Percentiles rank a stretch among this genome's conserved stretches.
Conservation (phyloP, 768 basidiomycete genomes). For the Mycena filopes region DNA sequence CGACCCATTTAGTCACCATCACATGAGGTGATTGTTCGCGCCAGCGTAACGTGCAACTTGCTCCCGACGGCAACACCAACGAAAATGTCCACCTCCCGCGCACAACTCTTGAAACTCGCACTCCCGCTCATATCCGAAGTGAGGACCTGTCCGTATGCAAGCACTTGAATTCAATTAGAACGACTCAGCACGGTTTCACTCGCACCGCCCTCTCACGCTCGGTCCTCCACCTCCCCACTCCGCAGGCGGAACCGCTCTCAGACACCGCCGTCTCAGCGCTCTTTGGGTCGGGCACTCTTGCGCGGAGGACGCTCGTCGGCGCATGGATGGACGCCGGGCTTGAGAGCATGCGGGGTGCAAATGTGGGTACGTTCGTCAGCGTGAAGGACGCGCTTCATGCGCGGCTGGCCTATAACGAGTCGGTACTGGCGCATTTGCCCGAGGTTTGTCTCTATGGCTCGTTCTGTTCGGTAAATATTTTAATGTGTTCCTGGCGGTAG, state of each 20-base stretch:
- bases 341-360: conserved; percentile 53
- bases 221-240: conserved; percentile 62
- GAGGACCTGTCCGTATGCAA: background rate
- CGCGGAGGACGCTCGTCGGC: conserved; percentile 70
- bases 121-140: conserved; percentile 62
- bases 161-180: background rate
- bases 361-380: conserved; percentile 44
- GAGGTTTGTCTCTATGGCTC: conserved; percentile 59
- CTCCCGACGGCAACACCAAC: too few relatives aligned
- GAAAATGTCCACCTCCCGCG: conserved; percentile 35
- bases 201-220: conserved; percentile 74
- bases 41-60: too few relatives aligned
- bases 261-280: conserved; percentile 77
- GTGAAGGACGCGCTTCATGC: conserved; percentile 60
- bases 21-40: too few relatives aligned
- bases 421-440: conserved; percentile 71
- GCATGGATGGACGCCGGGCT: conserved; percentile 81
- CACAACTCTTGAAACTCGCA: conserved; percentile 66
- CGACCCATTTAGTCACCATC: too few relatives aligned
- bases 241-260: conserved; percentile 69
- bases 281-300: conserved; percentile 77
- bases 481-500: conserved; percentile 52
- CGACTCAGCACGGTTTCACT: conserved; percentile 74
- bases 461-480: background rate
- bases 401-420: conserved; percentile 73